Base-by-base conservation (phyloP, 2,329 filamentous ascomycete genomes). In the Trichoderma brevicompactum region DNA sequence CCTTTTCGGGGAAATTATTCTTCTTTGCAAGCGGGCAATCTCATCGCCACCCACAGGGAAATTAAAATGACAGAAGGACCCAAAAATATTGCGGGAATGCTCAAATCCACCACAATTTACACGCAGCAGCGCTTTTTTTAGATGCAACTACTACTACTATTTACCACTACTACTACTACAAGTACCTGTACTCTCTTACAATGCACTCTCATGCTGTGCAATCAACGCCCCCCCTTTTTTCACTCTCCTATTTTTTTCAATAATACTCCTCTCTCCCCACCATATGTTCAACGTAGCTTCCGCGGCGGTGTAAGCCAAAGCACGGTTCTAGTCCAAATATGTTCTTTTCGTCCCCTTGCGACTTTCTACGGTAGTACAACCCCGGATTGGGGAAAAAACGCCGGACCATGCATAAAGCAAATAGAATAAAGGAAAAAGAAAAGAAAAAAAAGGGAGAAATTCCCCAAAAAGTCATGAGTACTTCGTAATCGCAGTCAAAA, bases 341-440 rank as follows among this genome's bases (percentile, higher is more conserved):
- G 28, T 54, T 54, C 28, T 19, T 43, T 43, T 60, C 28, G n/a
- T 46, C 32, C 41, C 28, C 49, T 44, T 52, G 28, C 28, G 19
- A 49, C 44, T 41, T 60, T 60, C 32, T 60, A 49, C 56, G 50
- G 23, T 40, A 41, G 44, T 60, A 50, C 56, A 34, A 49, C 9
- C 28, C 49, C 6, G 40, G 46, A 46, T 53, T 44, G 46, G 7
- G 28, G 44, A 38, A 50, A 40, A 54, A 66, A 66, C 64, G 64
- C 64, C 64, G 7, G 12, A 38, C 49, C 43, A 66, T 66, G 64
- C 64, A 66, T 41, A 28, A 49, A 54, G 34, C 58, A 38, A 36
- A 32, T 15, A 41, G 15, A 44, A 17, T 28, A 17, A 62, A 38
- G 13, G 28, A 3, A 59, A 56, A 46, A n/a, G 40, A 23, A 61